Evolutionary conservation across 2,329 filamentous ascomycete species (phyloP).

Genomic region (Didymella exigua): DNA sequence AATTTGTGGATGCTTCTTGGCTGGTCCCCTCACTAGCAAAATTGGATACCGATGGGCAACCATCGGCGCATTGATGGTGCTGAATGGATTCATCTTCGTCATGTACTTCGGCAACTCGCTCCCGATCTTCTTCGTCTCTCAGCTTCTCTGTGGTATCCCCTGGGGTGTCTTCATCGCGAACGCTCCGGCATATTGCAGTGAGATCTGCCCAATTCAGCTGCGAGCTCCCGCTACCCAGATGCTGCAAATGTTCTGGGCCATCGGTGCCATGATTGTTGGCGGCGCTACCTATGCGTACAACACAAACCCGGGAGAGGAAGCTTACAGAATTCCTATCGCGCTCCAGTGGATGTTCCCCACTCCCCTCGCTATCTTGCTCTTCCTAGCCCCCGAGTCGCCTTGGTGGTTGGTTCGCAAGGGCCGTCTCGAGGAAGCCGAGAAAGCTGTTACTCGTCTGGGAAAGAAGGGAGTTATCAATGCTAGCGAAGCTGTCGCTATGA

Average conservation of each 20-base stretch:
- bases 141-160: constrained; percentile 66
- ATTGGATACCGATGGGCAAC: constrained; percentile 67
- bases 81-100: constrained; percentile 66
- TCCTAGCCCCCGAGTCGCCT: constrained; percentile 60
- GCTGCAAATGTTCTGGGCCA: constrained; percentile 70
- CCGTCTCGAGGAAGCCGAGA: constrained; percentile 50
- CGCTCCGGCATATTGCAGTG: constrained; percentile 66
- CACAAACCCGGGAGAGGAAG: constrained; percentile 1
- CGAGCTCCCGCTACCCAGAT: constrained; percentile 65
- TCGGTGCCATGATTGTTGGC: constrained; percentile 66
- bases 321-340: constrained; percentile 40
- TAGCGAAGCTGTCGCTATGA: constrained; percentile 61
- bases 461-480: constrained; percentile 50
- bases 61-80: constrained; percentile 59
- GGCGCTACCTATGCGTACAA: constrained; percentile 63
- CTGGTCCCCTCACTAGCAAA: constrained; percentile 64
- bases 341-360: constrained; percentile 55
- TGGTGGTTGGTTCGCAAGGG: constrained; percentile 57
- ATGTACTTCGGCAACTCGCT: constrained; percentile 62
- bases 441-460: constrained; percentile 58
- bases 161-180: constrained; percentile 72
- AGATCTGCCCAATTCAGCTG: constrained; percentile 65
- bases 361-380: constrained; percentile 51
- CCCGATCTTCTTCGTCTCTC: constrained; percentile 56
- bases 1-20: constrained; percentile 64